These are phyloP conservation scores for Annona cherimola DNA, from an alignment of 164 flowering plant genomes.

Conservation along the genomic window DNA sequence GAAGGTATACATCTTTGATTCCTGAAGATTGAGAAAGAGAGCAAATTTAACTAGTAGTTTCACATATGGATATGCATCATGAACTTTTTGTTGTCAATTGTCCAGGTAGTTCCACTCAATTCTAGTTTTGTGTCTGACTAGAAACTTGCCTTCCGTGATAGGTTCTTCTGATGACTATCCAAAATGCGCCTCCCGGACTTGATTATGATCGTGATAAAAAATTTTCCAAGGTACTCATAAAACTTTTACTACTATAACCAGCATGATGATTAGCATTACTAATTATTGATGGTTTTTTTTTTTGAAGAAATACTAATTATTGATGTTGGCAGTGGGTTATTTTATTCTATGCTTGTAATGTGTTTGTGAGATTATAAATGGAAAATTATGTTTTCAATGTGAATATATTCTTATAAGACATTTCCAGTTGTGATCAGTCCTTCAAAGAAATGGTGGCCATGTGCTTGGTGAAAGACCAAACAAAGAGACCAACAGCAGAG, in stretches of 20 bases:
- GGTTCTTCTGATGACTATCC: conserved; percentile 56
- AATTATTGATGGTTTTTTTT: too few relatives aligned
- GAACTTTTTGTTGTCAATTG: neutral
- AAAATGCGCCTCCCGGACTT: conserved; percentile 54
- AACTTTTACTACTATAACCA: neutral
- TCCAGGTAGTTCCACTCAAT: too few relatives aligned
- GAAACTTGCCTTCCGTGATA: conserved; percentile 2
- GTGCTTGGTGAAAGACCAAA: conserved; percentile 99
- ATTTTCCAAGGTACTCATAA: conserved; percentile 73
- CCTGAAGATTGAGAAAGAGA: neutral
- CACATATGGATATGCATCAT: too few relatives aligned
- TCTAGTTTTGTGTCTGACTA: conserved; percentile 1
- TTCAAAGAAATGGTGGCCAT: conserved; percentile 99
- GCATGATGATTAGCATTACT: neutral
- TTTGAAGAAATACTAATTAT: too few relatives aligned
- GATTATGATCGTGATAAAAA: conserved; percentile 96
- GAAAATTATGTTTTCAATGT: conserved; percentile 5
- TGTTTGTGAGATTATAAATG: neutral
- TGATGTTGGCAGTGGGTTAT: too few relatives aligned
- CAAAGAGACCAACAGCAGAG: conserved; percentile 94
- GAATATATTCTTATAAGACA: conserved; percentile 46
- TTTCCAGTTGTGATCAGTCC: conserved; percentile 77
- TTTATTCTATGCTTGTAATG: too few relatives aligned
- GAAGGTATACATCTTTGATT: neutral
- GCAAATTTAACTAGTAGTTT: neutral